phyloP scores from a whole-genome alignment of 345 rosid genomes.

The Orychophragmus violaceus region DNA sequence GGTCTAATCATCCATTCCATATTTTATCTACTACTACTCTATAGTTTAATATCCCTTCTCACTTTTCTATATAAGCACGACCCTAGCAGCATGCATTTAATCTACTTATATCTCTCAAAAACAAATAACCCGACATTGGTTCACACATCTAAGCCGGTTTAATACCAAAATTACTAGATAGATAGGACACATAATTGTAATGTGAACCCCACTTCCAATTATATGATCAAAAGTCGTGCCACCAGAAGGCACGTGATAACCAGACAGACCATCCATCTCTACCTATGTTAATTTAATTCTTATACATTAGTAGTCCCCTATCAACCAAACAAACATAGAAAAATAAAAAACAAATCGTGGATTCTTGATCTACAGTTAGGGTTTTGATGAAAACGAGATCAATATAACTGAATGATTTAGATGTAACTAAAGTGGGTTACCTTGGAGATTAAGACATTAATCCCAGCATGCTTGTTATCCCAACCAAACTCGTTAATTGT shows the following conservation, averaged over 20 bases:
- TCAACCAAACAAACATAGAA: constrained; percentile 9
- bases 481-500: constrained; percentile 91
- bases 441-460: constrained; percentile 91
- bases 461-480: constrained; percentile 97
- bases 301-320: constrained; percentile 10
- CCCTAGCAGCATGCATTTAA: constrained; percentile 2
- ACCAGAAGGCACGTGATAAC: constrained; percentile 28
- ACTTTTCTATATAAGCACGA: constrained; percentile 10
- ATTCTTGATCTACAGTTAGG: not conserved
- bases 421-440: constrained; percentile 21
- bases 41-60: not conserved
- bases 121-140: not conserved
- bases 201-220: constrained; percentile 31
- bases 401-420: not conserved
- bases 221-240: constrained; percentile 32
- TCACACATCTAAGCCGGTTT: constrained; percentile 10
- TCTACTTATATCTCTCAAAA: not conserved
- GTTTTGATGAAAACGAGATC: not conserved
- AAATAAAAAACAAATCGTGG: not conserved
- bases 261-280: constrained; percentile 18
- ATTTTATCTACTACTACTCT: not conserved
- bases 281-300: constrained; percentile 24
- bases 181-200: not conserved
- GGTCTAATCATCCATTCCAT: not conserved
- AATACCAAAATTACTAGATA: constrained; percentile 16